A percentile compares a stretch with the other conserved stretches of the same genome.
phyloP scores from a whole-genome alignment of 1,284 basidiomycete genomes.

The Boletus semigastroideus region DNA sequence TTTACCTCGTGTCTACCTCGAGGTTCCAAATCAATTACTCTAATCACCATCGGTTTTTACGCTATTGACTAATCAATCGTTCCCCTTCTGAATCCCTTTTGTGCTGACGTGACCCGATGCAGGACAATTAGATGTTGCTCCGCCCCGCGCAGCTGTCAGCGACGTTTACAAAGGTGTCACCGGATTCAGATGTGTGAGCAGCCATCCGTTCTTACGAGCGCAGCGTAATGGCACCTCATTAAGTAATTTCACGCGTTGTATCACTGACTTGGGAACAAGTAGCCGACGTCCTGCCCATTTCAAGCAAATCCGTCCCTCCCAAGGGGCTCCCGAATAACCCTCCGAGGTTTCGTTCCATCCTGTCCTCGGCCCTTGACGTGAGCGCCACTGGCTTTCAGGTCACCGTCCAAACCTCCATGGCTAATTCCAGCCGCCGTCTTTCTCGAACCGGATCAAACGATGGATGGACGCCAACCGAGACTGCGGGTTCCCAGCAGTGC shows the following conservation, averaged over 20 bases:
- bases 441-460: slow-evolving; percentile 14
- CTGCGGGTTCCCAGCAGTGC: slow-evolving; percentile 21
- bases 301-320: slow-evolving; percentile 9
- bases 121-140: neutral
- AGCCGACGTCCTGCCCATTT: slow-evolving; percentile 10
- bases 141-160: too few relatives aligned
- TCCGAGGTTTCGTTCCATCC: neutral
- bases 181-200: slow-evolving; percentile 2
- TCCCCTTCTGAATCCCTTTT: too few relatives aligned
- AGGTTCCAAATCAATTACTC: slow-evolving; percentile 22
- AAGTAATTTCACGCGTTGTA: slow-evolving; percentile 5
- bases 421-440: slow-evolving; percentile 1
- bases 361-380: neutral
- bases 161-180: slow-evolving; percentile 4
- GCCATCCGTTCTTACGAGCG: neutral
- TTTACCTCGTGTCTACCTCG: slow-evolving; percentile 28
- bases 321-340: slow-evolving; percentile 4
- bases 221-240: neutral
- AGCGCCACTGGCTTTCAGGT: neutral
- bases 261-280: neutral
- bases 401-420: neutral
- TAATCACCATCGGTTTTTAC: slow-evolving; percentile 18
- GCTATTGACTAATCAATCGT: slow-evolving; percentile 6
- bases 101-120: neutral
- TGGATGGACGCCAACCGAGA: slow-evolving; percentile 10